Evolutionary conservation across 2,329 filamentous ascomycete species (phyloP).

Genomic region (Aspergillus sp.): DNA sequence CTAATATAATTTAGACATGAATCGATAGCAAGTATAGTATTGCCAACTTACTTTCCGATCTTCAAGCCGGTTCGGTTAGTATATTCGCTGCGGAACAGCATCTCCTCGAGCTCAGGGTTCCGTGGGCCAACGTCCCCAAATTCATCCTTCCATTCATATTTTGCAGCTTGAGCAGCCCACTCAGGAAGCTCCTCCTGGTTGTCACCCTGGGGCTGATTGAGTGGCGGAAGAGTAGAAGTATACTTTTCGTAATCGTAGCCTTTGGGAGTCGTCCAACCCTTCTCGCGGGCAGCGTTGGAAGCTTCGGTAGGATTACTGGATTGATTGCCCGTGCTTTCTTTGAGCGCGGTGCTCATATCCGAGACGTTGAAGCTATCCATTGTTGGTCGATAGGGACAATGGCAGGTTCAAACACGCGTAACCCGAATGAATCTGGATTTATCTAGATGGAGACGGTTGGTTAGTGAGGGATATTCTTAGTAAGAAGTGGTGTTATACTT

Average conservation of each 20-base stretch:
- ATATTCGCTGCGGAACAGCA: constrained; percentile 67
- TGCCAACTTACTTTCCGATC: constrained; percentile 60
- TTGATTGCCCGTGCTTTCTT: constrained; percentile 20
- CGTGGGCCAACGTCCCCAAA: constrained; percentile 80
- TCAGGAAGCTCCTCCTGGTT: constrained; percentile 30
- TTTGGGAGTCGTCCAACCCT: constrained; percentile 42
- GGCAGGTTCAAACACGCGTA: background rate
- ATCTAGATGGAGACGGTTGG: background rate
- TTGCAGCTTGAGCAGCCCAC: constrained; percentile 59
- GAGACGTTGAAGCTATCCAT: constrained; percentile 26
- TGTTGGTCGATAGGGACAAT: constrained; percentile 6
- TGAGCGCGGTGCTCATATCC: constrained; percentile 25
- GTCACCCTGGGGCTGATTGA: constrained; percentile 22
- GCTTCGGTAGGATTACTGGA: constrained; percentile 31
- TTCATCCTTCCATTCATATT: constrained; percentile 85
- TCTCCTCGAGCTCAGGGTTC: constrained; percentile 68
- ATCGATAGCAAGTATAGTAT: background rate
- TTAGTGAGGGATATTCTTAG: background rate
- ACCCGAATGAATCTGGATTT: background rate
- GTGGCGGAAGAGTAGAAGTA: constrained; percentile 15
- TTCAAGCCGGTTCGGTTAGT: constrained; percentile 59
- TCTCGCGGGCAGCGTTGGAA: constrained; percentile 35
- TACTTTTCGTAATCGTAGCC: constrained; percentile 42
- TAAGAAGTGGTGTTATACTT: background rate
- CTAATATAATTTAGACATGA: constrained; percentile 28